Conservation (phyloP, 1,139 yeast genomes). For the Ogataea hybrid region DNA sequence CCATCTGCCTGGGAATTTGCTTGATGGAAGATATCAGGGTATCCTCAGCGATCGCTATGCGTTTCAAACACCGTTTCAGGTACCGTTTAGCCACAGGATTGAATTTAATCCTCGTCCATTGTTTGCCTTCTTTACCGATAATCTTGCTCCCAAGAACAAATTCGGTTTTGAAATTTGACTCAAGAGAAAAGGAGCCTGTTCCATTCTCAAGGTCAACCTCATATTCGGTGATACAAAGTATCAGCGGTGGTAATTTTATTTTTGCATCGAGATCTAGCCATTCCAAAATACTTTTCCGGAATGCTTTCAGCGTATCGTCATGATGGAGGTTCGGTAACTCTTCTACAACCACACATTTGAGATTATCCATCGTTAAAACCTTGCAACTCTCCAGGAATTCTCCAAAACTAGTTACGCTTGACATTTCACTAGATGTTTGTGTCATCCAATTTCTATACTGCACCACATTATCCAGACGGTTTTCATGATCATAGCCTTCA, state of each 20-base stretch:
- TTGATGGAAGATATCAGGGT: constrained; percentile 25
- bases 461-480: constrained; percentile 23
- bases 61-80: constrained; percentile 51
- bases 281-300: constrained; percentile 51
- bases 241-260: constrained; percentile 60
- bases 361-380: constrained; percentile 38
- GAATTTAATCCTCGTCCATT: constrained; percentile 51
- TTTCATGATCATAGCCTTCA: constrained; percentile 1
- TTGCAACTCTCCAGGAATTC: constrained; percentile 62
- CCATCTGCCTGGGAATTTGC: constrained; percentile 35
- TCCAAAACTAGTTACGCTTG: constrained; percentile 49
- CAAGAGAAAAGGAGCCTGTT: constrained; percentile 38
- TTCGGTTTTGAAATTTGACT: constrained; percentile 58
- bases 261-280: constrained; percentile 51
- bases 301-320: constrained; percentile 50
- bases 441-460: constrained; percentile 48
- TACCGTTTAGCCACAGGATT: constrained; percentile 71
- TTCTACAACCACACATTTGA: constrained; percentile 63
- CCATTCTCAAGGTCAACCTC: constrained; percentile 45
- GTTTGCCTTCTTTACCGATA: constrained; percentile 21
- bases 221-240: constrained; percentile 76
- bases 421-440: constrained; percentile 32
- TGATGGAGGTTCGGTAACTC: constrained; percentile 85
- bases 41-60: constrained; percentile 41
- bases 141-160: constrained; percentile 50